Conservation (phyloP, 2,329 filamentous ascomycete genomes). For the Thielaviopsis euricoi region DNA sequence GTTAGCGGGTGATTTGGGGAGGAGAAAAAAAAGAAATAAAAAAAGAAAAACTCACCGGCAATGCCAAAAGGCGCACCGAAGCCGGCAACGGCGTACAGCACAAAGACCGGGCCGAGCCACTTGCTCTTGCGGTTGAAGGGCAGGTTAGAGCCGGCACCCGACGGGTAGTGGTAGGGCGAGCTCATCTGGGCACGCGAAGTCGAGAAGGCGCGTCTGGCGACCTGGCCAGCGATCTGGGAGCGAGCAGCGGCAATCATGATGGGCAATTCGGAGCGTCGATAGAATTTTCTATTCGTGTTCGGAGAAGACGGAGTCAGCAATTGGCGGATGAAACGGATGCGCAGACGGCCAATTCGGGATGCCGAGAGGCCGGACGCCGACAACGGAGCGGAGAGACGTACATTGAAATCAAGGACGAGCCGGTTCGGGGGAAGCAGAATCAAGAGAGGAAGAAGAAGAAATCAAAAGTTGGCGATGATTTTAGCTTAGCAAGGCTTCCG, state of each 20-base stretch:
- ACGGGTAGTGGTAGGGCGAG: slow-evolving; percentile 95
- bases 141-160: slow-evolving; percentile 86
- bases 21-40: background rate
- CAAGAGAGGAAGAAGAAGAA: no score
- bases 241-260: slow-evolving; percentile 70
- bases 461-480: background rate
- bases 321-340: no score
- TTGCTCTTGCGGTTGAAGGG: slow-evolving; percentile 92
- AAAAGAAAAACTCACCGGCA: slow-evolving; percentile 30
- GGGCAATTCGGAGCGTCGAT: slow-evolving; percentile 20
- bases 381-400: no score
- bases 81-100: slow-evolving; percentile 45
- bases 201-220: slow-evolving; percentile 88
- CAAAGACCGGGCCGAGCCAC: slow-evolving; percentile 72
- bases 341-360: no score
- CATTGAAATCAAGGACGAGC: no score
- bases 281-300: background rate
- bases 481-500: no score
- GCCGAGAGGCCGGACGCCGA: no score
- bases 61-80: slow-evolving; percentile 49
- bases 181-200: slow-evolving; percentile 70
- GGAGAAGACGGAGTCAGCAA: background rate
- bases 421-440: no score
- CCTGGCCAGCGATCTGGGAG: slow-evolving; percentile 36
- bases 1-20: background rate